phyloP scores from a whole-genome alignment of 2,329 filamentous ascomycete genomes.

The Botrytis sinoallii region DNA sequence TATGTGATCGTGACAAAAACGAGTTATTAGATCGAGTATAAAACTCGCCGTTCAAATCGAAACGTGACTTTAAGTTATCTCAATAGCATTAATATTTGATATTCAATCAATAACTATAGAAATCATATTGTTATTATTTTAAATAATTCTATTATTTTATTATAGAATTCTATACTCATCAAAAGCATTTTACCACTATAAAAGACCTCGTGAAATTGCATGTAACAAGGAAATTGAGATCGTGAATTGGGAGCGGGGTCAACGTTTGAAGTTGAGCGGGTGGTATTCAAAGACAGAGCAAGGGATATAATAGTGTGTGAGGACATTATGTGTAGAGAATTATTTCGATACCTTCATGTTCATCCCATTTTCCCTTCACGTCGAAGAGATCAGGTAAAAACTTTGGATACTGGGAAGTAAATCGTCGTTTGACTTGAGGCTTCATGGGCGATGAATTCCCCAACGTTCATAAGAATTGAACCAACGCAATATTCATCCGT shows the following conservation, averaged over 20 bases:
- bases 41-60: too few relatives aligned
- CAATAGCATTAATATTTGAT: too few relatives aligned
- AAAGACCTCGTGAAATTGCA: neutral
- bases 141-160: too few relatives aligned
- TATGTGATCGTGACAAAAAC: too few relatives aligned
- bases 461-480: neutral
- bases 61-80: too few relatives aligned
- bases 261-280: neutral
- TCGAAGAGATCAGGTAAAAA: neutral
- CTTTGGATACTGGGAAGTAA: fast-evolving
- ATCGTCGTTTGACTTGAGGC: neutral
- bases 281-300: neutral
- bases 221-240: neutral
- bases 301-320: neutral
- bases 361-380: neutral
- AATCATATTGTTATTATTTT: too few relatives aligned
- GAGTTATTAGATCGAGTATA: too few relatives aligned
- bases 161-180: too few relatives aligned
- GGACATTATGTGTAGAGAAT: neutral
- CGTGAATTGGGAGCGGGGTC: neutral
- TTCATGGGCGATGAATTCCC: neutral
- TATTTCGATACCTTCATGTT: neutral
- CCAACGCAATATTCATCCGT: neutral
- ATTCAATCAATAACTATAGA: too few relatives aligned
- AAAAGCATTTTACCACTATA: neutral